phyloP scores from a whole-genome alignment of 352 stramenopile genomes.

The Phytophthora pisi region DNA sequence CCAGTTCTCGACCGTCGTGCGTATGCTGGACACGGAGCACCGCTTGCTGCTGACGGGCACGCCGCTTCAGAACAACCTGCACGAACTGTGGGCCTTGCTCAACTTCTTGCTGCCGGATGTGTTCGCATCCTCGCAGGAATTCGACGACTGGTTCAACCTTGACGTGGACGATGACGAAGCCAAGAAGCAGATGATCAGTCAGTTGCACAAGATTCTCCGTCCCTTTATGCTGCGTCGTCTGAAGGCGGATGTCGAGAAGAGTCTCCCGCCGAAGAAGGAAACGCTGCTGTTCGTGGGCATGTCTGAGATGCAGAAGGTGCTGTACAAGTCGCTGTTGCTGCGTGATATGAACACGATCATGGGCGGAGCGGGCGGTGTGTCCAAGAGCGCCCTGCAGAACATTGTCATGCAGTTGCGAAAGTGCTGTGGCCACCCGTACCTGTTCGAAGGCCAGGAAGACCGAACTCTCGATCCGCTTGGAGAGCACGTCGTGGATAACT shows the following conservation, averaged over 20 bases:
- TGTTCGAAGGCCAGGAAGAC: slow-evolving; percentile 97
- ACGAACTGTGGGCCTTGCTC: slow-evolving; percentile 94
- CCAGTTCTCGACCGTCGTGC: slow-evolving; percentile 87
- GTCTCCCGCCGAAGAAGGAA: slow-evolving; percentile 97
- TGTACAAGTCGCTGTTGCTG: slow-evolving; percentile 97
- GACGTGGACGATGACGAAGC: slow-evolving; percentile 89
- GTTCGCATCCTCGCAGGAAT: slow-evolving; percentile 90
- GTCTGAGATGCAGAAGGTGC: slow-evolving; percentile 93
- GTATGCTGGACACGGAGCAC: slow-evolving; percentile 86
- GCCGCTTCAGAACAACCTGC: slow-evolving; percentile 95
- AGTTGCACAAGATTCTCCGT: slow-evolving; percentile 88
- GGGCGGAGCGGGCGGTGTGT: slow-evolving; percentile 66
- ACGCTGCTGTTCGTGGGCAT: slow-evolving; percentile 93
- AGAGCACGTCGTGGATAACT: slow-evolving; percentile 97
- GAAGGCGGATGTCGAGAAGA: slow-evolving; percentile 99
- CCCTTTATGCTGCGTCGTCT: slow-evolving; percentile 98
- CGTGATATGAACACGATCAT: slow-evolving; percentile 95
- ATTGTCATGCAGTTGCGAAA: slow-evolving; percentile 91
- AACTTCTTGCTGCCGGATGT: slow-evolving; percentile 95
- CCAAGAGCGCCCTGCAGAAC: slow-evolving; percentile 83
- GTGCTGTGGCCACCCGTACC: slow-evolving; percentile 91
- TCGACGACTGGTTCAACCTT: slow-evolving; percentile 91
- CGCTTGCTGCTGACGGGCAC: slow-evolving; percentile 94
- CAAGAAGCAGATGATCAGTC: slow-evolving; percentile 91
- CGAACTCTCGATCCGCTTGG: slow-evolving; percentile 93